phyloP scores from a whole-genome alignment of 306 rosid species.

The Vigna trinervia region DNA sequence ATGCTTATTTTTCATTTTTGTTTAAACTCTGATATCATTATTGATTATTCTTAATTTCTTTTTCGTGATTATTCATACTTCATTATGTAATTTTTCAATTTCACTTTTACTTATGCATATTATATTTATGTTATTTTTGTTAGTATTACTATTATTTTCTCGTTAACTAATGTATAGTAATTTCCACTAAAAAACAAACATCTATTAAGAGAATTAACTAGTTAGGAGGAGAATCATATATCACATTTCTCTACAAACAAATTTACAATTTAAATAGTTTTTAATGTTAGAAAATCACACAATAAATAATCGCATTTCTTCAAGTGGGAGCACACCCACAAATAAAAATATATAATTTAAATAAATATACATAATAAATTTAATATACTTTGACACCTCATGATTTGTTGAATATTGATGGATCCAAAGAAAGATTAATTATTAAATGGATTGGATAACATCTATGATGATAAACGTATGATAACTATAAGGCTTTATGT shows the following conservation, averaged over 20 bases:
- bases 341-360: no score
- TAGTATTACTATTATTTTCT: background rate
- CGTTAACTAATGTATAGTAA: constrained; percentile 1
- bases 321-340: no score
- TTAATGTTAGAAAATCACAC: background rate
- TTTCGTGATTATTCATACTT: constrained; percentile 4
- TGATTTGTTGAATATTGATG: no score
- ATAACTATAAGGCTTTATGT: no score
- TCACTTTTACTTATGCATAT: background rate
- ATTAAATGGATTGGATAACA: no score
- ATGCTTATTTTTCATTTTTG: background rate
- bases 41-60: background rate
- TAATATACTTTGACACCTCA: no score
- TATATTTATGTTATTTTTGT: constrained; percentile 30
- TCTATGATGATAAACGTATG: no score
- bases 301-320: no score
- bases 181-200: background rate
- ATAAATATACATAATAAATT: no score
- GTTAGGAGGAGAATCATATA: background rate
- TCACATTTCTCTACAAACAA: background rate
- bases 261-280: background rate
- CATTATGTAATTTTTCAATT: background rate
- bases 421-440: no score
- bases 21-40: constrained; percentile 4
- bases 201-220: background rate